Evolutionary conservation across 345 rosid genomes (phyloP).

Genomic region (Moricandia arvensis): DNA sequence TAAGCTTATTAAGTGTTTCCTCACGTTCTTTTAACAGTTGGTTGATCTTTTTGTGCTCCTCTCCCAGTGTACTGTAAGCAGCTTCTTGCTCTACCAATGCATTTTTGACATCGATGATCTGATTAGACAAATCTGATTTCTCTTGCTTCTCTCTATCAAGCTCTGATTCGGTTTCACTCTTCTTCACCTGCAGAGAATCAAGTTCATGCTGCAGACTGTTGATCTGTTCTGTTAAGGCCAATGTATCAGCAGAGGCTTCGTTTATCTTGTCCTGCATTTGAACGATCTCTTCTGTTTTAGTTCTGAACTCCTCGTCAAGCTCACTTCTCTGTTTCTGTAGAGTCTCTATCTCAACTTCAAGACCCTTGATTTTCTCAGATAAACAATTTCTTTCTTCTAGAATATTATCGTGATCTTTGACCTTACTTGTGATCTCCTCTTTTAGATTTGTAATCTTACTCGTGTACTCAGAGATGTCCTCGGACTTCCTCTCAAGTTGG

Average conservation of each 20-base stretch:
- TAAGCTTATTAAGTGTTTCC: slow-evolving; percentile 33
- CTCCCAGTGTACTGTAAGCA: slow-evolving; percentile 40
- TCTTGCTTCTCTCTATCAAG: slow-evolving; percentile 56
- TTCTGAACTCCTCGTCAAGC: slow-evolving; percentile 46
- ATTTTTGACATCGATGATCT: slow-evolving; percentile 39
- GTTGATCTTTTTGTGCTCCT: slow-evolving; percentile 48
- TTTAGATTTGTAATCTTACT: background rate
- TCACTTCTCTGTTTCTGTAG: slow-evolving; percentile 48
- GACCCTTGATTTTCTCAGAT: slow-evolving; percentile 28
- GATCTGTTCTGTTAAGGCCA: slow-evolving; percentile 44
- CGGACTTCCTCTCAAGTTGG: slow-evolving; percentile 54
- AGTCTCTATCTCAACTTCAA: slow-evolving; percentile 42
- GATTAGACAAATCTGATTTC: slow-evolving; percentile 44
- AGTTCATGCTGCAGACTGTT: slow-evolving; percentile 50
- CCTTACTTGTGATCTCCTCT: slow-evolving; percentile 28
- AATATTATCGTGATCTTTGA: slow-evolving; percentile 40
- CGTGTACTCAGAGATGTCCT: slow-evolving; percentile 24
- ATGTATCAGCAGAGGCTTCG: slow-evolving; percentile 48
- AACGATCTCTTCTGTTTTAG: slow-evolving; percentile 37
- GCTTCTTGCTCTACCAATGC: slow-evolving; percentile 38
- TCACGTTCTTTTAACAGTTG: slow-evolving; percentile 39
- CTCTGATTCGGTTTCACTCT: slow-evolving; percentile 42
- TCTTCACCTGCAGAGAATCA: slow-evolving; percentile 48
- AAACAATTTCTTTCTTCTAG: background rate
- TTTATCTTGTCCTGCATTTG: slow-evolving; percentile 39